These are phyloP conservation scores for Neohortaea acidophila DNA, from an alignment of 495 filamentous ascomycete species.

Conservation along the genomic window DNA sequence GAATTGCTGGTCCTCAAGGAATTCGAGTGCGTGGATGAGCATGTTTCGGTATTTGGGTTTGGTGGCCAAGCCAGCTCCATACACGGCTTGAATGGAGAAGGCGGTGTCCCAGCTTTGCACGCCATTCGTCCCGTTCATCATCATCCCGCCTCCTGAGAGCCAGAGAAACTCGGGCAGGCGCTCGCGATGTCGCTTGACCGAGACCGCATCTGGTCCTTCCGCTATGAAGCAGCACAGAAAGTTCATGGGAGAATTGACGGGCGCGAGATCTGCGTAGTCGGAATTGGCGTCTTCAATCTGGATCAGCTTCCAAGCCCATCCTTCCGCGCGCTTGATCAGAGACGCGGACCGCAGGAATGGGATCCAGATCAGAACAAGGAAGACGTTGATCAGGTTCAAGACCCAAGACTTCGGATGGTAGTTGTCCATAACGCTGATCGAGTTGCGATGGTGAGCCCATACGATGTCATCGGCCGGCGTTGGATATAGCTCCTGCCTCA, in stretches of 20 bases:
- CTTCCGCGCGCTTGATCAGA: constrained; percentile 51
- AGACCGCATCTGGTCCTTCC: constrained; percentile 63
- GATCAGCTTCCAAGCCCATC: constrained; percentile 61
- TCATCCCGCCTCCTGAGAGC: constrained; percentile 84
- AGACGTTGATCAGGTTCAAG: constrained; percentile 57
- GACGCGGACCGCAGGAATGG: constrained; percentile 49
- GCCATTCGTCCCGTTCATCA: constrained; percentile 90
- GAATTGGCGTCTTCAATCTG: constrained; percentile 83
- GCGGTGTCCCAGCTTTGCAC: constrained; percentile 94
- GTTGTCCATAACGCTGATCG: constrained; percentile 63
- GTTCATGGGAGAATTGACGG: constrained; percentile 84
- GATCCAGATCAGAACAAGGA: constrained; percentile 62
- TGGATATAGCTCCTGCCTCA: constrained; percentile 74
- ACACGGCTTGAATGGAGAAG: constrained; percentile 67
- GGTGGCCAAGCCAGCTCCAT: constrained; percentile 61
- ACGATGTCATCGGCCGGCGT: constrained; percentile 64
- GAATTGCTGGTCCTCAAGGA: constrained; percentile 84
- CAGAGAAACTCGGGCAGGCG: constrained; percentile 75
- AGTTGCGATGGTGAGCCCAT: constrained; percentile 66
- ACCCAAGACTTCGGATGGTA: constrained; percentile 86
- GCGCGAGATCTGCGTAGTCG: constrained; percentile 69
- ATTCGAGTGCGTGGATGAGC: constrained; percentile 68
- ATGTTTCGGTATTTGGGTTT: constrained; percentile 68
- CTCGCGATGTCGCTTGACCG: constrained; percentile 64
- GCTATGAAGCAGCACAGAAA: constrained; percentile 65